A percentile compares a stretch with the other conserved stretches of the same genome.
phyloP scores from a whole-genome alignment of 441 rosid species.

The Corymbia citriodora region DNA sequence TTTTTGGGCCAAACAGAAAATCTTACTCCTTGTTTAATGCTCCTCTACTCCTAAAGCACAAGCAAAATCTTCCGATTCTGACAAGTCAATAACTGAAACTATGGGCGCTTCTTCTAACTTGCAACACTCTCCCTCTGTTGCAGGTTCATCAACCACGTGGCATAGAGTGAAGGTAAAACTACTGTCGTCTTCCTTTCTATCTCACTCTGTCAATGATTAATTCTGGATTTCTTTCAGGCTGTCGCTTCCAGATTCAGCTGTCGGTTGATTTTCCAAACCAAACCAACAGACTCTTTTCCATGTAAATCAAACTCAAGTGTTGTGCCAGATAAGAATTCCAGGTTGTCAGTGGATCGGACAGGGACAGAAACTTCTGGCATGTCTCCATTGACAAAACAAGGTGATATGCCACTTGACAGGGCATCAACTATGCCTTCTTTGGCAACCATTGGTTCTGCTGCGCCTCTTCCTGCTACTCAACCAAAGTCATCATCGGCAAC shows the following conservation, averaged over 20 bases:
- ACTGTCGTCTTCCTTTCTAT: background rate
- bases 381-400: background rate
- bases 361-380: background rate
- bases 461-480: background rate
- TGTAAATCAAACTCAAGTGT: background rate
- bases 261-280: background rate
- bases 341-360: background rate
- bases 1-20: background rate
- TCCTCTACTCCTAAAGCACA: background rate
- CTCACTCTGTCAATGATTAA: background rate
- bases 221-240: background rate
- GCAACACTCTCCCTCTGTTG: background rate
- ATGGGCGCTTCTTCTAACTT: background rate
- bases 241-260: background rate
- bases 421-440: background rate
- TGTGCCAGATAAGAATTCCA: background rate
- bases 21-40: background rate
- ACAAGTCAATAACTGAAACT: background rate
- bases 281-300: background rate
- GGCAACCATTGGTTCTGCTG: background rate
- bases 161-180: background rate
- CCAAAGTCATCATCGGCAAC: background rate
- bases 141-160: background rate
- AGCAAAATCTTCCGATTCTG: background rate
- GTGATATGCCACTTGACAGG: background rate